Evolutionary conservation across 2,329 filamentous ascomycete species (phyloP), one percentile per base, ranked within the genome.

Genomic region (Metarhizium sp.): DNA sequence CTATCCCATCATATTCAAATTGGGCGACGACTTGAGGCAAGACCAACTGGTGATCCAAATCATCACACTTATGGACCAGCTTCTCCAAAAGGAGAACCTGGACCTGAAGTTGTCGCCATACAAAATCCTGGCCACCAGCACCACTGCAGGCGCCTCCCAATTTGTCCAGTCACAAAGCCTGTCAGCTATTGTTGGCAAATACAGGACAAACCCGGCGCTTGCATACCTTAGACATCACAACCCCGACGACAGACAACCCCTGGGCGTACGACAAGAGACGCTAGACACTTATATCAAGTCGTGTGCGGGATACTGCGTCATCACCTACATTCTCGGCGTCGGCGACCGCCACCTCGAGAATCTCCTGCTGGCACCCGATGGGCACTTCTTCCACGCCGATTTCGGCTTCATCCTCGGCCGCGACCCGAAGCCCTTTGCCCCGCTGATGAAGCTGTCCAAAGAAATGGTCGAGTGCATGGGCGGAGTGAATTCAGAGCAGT

Each of bases 401-500:
- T 99, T 99, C 65, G 94, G 95, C 46, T 99, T 95, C 71, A 99
- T 99, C 59, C 86, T 99, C 1, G 94, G 94, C 18, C 88, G 94
- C 45, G 94, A 99, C 63, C 94, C 94, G 0, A 99, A 99, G 67
- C 94, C 94, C 0, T 97, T 99, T 67, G 92, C 94, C 0, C 94
- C 94, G 0, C 85, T 92, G 53, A 96, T 99, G 86, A 99, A 99
- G 71, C 82, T 99, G 8, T 92, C 88, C 66, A 92, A 92, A 63
- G 92, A 99, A 67, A 99, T 99, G 94, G 90, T 97, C 3, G 94
- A 99, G 65, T 94, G 92, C 59, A 96, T 99, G 90, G 95, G 95
- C 45, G 94, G 94, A 13, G 80, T 85, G 7, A 79, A 81, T 38
- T 90, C 88, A 3, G 82, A 88, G 25, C 86, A 95, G 59, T 99